phyloP scores from a whole-genome alignment of 2,329 filamentous ascomycete species.

The Curvularia lunata region DNA sequence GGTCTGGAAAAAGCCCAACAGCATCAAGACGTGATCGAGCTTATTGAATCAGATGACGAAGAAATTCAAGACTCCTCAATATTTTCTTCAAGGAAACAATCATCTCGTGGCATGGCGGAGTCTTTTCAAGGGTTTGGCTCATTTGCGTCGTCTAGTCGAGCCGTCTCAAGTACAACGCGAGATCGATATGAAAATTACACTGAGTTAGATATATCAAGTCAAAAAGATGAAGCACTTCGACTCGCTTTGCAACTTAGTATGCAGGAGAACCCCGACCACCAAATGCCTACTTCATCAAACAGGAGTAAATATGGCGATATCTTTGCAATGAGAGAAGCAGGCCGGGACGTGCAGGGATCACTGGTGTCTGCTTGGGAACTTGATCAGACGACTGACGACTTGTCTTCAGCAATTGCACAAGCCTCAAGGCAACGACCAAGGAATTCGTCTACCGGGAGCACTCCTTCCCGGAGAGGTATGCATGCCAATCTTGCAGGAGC shows the following conservation, averaged over 20 bases:
- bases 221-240: slow-evolving; percentile 12
- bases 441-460: not conserved
- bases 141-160: not conserved
- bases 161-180: not conserved
- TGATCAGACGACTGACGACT: not conserved
- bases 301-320: slow-evolving; percentile 5
- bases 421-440: not conserved
- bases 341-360: slow-evolving; percentile 3
- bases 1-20: not conserved
- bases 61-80: not conserved
- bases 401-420: not conserved
- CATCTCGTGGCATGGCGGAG: not conserved
- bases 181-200: not conserved
- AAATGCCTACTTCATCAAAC: not conserved
- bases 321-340: slow-evolving; percentile 12
- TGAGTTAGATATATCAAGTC: not conserved
- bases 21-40: slow-evolving; percentile 9
- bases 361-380: slow-evolving; percentile 12
- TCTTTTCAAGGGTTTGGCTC: not conserved
- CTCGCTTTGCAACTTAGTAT: slow-evolving; percentile 22
- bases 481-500: slow-evolving; percentile 1
- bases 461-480: not conserved
- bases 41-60: slow-evolving; percentile 22
- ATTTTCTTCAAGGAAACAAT: not conserved
- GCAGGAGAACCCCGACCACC: slow-evolving; percentile 1